These are phyloP conservation scores for Blastobotrys robertii DNA, from an alignment of 805 yeast species.

Conservation along the genomic window DNA sequence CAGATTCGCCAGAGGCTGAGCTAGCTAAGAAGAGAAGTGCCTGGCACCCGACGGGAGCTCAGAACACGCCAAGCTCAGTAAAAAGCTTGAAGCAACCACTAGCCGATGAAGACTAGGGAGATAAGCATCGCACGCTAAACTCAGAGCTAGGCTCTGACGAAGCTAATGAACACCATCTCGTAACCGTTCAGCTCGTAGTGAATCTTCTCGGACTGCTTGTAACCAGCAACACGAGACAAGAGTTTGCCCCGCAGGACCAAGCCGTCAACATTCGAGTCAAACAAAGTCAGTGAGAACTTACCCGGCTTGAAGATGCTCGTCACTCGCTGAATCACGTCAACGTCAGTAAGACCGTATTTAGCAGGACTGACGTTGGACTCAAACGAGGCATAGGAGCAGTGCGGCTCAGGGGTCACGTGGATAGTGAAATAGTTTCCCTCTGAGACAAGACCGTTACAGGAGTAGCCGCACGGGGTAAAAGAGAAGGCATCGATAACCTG, in stretches of 20 bases:
- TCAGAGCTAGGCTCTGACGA: conserved; percentile 29
- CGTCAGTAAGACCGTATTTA: conserved; percentile 33
- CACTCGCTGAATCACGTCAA: conserved; percentile 50
- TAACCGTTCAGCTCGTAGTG: conserved; percentile 68
- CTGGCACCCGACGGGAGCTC: too few relatives aligned
- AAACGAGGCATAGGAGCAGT: conserved; percentile 94
- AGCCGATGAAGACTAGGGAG: too few relatives aligned
- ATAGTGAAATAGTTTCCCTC: conserved; percentile 64
- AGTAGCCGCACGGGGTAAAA: conserved; percentile 90
- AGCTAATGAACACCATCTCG: conserved; percentile 61
- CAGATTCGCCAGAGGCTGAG: not conserved
- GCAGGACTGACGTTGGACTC: conserved; percentile 69
- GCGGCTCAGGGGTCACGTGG: conserved; percentile 89
- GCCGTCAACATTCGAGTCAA: conserved; percentile 27
- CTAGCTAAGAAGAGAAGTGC: not conserved
- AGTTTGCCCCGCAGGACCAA: conserved; percentile 7
- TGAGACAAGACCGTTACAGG: conserved; percentile 70
- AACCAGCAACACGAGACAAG: conserved; percentile 34
- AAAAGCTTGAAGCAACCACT: too few relatives aligned
- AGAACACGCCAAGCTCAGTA: too few relatives aligned
- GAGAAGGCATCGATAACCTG: conserved; percentile 71
- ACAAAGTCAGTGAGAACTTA: conserved; percentile 56
- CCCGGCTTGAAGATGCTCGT: conserved; percentile 63
- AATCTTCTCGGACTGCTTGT: conserved; percentile 55
- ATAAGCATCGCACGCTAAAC: not conserved